Evolutionary conservation across 2,329 filamentous ascomycete genomes (phyloP), one percentile per base, ranked within the genome.

Genomic region (Aspergillus fumigatus): DNA sequence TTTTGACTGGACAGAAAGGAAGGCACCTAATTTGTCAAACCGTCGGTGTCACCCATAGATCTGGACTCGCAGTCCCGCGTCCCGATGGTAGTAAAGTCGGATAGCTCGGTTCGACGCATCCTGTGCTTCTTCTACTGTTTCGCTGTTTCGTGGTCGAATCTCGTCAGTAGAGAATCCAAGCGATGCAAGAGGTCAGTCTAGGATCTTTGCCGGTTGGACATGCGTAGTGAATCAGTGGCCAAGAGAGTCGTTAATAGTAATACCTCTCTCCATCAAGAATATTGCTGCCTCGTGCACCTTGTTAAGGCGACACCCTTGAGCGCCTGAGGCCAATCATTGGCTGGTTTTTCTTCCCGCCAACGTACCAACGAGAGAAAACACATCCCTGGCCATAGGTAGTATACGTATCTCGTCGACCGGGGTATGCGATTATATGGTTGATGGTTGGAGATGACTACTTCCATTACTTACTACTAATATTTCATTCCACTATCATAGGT

Each of bases 301-400:
- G 6, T 14, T 38, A 38, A 38, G 32, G 14, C 21, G 19, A 21
- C 21, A 19, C 21, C 21, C 41, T 19, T 23, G 41, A 45, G 8
- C 41, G 21, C 21, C 41, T 45, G 41, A 45, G 10, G 21, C 41
- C 19, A 23, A 45, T 4, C 10, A 52, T 40, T 52, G 35, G 50
- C 35, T 41, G 53, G 53, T 51, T 29, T 25, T 49, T 51, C 51
- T 45, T 51, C 38, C 53, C 53, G 49, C 53, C 48, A 51, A 29
- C 14, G 27, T 32, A 45, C 21, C 41, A 19, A 45, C 21, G n/a
- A 48, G 35, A 35, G 32, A 23, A 23, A 41, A 2, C 41, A 8
- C n/a, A 45, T 45, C n/a, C 21, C 19, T 14, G 5, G 32, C 14
- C 32, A 38, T 38, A 17, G 32, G 17, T 38, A 17, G 32, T 38